Conservation (phyloP, 202 grass and related monocot species). For the Saccharum hybrid region DNA sequence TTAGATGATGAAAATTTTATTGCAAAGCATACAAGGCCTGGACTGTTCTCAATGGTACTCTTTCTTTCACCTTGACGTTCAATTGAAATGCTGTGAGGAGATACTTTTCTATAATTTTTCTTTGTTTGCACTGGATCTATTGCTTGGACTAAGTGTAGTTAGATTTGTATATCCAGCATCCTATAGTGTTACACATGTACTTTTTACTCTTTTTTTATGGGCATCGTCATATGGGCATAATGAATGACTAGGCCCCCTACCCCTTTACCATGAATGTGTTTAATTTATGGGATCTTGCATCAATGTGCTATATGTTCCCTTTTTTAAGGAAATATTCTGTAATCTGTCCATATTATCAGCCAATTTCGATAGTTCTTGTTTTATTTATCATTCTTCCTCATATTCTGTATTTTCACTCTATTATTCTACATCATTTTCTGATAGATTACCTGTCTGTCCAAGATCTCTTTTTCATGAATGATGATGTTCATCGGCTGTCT, state of each 20-base stretch:
- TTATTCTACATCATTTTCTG: background rate
- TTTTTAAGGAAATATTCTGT: background rate
- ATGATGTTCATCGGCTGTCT: background rate
- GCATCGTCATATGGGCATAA: background rate
- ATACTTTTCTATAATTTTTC: conserved; percentile 12
- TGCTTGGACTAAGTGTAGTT: background rate
- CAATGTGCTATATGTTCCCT: background rate
- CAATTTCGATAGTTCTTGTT: background rate
- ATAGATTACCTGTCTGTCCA: conserved; percentile 19
- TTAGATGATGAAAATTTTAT: conserved; percentile 99
- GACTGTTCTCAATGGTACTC: conserved; percentile 88
- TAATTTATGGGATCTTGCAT: conserved; percentile 10
- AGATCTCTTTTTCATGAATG: background rate
- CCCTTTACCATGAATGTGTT: background rate
- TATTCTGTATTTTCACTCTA: background rate
- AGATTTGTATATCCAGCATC: background rate
- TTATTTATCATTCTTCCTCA: background rate
- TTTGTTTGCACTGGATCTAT: conserved; percentile 4
- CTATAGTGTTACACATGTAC: background rate
- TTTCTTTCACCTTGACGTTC: background rate
- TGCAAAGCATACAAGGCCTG: conserved; percentile 96
- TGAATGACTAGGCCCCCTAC: background rate
- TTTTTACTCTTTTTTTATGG: background rate
- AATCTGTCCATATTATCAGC: background rate
- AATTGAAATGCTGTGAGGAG: conserved; percentile 13